phyloP scores from a whole-genome alignment of 768 basidiomycete species.

The Lactifluus hygrophoroides region DNA sequence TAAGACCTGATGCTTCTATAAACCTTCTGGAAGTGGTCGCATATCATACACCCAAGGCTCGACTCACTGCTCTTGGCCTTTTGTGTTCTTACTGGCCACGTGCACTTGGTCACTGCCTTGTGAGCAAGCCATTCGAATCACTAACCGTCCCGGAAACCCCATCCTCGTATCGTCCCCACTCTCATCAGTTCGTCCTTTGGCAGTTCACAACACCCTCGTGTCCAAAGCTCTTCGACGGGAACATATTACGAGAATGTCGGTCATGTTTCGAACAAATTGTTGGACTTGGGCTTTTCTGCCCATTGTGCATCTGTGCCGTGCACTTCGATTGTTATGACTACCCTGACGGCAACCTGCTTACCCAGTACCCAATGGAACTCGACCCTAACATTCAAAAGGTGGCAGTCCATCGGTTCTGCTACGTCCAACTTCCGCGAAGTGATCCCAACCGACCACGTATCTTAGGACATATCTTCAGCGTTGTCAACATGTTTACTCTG shows the following conservation, averaged over 20 bases:
- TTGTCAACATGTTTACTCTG: slow-evolving; percentile 63
- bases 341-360: slow-evolving; percentile 50
- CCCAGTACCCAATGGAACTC: slow-evolving; percentile 41
- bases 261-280: slow-evolving; percentile 44
- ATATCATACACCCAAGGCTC: slow-evolving; percentile 48
- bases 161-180: slow-evolving; percentile 32
- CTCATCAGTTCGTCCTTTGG: slow-evolving; percentile 69
- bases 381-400: slow-evolving; percentile 45
- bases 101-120: slow-evolving; percentile 54
- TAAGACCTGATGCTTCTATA: slow-evolving; percentile 60
- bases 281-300: slow-evolving; percentile 68
- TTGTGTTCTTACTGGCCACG: slow-evolving; percentile 60
- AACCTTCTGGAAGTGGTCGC: slow-evolving; percentile 69
- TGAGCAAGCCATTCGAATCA: slow-evolving; percentile 45
- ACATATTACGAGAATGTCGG: slow-evolving; percentile 41
- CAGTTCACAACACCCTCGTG: slow-evolving; percentile 33
- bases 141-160: slow-evolving; percentile 27
- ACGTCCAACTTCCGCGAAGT: slow-evolving; percentile 31
- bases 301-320: slow-evolving; percentile 57
- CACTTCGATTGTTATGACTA: slow-evolving; percentile 78
- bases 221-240: slow-evolving; percentile 26
- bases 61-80: slow-evolving; percentile 46
- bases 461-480: slow-evolving; percentile 44
- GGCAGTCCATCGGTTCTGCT: slow-evolving; percentile 56
- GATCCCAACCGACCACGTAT: slow-evolving; percentile 22